These are phyloP conservation scores for Heimioporus sp. DNA, from an alignment of 768 basidiomycete species.

Conservation along the genomic window DNA sequence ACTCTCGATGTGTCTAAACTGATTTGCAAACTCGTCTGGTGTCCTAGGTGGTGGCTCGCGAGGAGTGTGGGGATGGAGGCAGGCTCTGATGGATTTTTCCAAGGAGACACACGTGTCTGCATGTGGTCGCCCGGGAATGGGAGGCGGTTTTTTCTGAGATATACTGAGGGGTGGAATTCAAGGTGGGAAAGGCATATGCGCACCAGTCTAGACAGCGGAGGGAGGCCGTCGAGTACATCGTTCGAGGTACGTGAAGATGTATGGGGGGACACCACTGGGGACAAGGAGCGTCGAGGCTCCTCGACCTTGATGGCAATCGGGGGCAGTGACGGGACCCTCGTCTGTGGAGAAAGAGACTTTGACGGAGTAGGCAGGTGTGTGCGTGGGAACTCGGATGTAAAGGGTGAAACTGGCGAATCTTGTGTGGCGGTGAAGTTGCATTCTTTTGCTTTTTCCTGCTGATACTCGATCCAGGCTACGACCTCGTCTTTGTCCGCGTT, in stretches of 20 bases:
- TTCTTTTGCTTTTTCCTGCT: slow-evolving; percentile 22
- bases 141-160: neutral
- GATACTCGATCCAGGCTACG: slow-evolving; percentile 26
- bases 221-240: neutral
- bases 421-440: slow-evolving; percentile 7
- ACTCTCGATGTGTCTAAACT: slow-evolving; percentile 15
- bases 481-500: slow-evolving; percentile 19
- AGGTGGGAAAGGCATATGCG: neutral
- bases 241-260: too few species aligned
- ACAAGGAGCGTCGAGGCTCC: slow-evolving; percentile 4
- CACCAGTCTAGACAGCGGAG: slow-evolving; percentile 12
- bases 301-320: slow-evolving; percentile 30
- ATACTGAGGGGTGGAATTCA: too few species aligned
- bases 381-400: slow-evolving; percentile 2
- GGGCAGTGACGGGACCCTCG: slow-evolving; percentile 25
- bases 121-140: neutral
- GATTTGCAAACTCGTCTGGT: slow-evolving; percentile 17
- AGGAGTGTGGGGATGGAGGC: neutral
- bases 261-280: neutral
- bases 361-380: slow-evolving; percentile 31
- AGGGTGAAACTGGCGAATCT: slow-evolving; percentile 18
- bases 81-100: slow-evolving; percentile 9
- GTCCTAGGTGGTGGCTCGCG: slow-evolving; percentile 17
- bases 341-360: slow-evolving; percentile 21
- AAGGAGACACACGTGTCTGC: neutral